A percentile compares a stretch with the other conserved stretches of the same genome.
Conservation (phyloP, 2,329 filamentous ascomycete genomes). For the Hypoxylon sp. region DNA sequence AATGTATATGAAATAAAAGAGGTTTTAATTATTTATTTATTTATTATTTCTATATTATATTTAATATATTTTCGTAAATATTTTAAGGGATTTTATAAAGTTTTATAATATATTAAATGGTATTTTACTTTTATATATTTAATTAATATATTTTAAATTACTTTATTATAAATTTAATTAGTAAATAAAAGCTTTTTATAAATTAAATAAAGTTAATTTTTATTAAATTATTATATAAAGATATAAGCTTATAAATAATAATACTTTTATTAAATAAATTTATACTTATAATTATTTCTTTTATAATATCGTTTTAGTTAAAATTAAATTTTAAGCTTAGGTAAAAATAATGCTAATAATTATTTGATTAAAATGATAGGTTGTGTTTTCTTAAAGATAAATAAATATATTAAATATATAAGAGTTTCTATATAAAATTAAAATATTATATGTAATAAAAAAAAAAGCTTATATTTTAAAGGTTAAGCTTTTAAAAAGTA, state of each 20-base stretch:
- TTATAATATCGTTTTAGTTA: not conserved
- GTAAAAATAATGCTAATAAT: not conserved
- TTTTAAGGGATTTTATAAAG: not conserved
- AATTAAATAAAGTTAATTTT: conserved; percentile 2
- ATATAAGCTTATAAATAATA: not conserved
- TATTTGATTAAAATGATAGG: too few species aligned
- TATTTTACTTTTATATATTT: not conserved
- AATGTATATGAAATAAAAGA: too few species aligned
- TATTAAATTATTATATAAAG: not conserved
- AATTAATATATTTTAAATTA: not conserved
- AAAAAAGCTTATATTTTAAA: too few species aligned
- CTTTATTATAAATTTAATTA: not conserved
- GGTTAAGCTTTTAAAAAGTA: not conserved
- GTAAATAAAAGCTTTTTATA: not conserved
- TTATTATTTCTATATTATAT: too few species aligned
- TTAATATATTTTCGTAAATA: too few species aligned
- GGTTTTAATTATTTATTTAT: too few species aligned
- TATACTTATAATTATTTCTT: too few species aligned
- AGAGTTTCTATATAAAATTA: not conserved
- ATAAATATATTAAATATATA: conserved; percentile 3
- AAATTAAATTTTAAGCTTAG: not conserved
- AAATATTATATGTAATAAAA: not conserved
- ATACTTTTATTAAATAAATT: not conserved
- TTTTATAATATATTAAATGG: not conserved
- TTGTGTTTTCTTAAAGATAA: not conserved